phyloP scores from a whole-genome alignment of 495 filamentous ascomycete species.

The Clavariopsis aquatica region DNA sequence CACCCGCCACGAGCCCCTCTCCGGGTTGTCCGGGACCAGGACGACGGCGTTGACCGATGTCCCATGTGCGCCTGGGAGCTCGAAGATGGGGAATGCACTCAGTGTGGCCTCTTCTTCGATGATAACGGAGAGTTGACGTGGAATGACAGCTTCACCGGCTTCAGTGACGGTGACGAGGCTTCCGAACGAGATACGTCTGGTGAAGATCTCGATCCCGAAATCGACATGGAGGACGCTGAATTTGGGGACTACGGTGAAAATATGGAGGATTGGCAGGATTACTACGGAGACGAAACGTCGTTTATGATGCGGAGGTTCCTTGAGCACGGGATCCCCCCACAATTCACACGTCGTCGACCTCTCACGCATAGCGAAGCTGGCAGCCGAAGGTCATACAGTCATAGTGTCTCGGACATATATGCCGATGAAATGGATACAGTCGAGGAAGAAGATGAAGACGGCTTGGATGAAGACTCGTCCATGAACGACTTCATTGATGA shows the following conservation, averaged over 20 bases:
- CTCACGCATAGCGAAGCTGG: conserved; percentile 40
- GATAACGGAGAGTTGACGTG: conserved; percentile 42
- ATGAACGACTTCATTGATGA: conserved; percentile 44
- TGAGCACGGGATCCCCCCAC: conserved; percentile 26
- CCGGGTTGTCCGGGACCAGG: conserved; percentile 54
- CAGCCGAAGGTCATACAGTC: conserved; percentile 38
- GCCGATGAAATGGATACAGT: conserved; percentile 39
- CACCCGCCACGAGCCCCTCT: conserved; percentile 30
- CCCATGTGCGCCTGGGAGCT: conserved; percentile 68
- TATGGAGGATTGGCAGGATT: conserved; percentile 30
- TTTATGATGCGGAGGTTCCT: conserved; percentile 37
- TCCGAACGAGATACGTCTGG: conserved; percentile 39
- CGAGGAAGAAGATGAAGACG: conserved; percentile 45
- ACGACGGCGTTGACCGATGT: conserved; percentile 65
- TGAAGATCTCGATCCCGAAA: conserved; percentile 41
- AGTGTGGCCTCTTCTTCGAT: conserved; percentile 56
- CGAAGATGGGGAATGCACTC: conserved; percentile 55
- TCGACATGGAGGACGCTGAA: conserved; percentile 41
- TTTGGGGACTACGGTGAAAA: conserved; percentile 37
- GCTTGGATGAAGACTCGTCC: conserved; percentile 40
- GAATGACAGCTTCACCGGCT: conserved; percentile 37
- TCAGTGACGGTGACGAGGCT: conserved; percentile 42
- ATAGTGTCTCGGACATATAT: conserved; percentile 38
- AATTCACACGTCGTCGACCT: conserved; percentile 19
- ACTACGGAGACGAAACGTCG: conserved; percentile 18